Base-by-base conservation (phyloP, 2,329 filamentous ascomycete species). In the Diaporthe destruens region DNA sequence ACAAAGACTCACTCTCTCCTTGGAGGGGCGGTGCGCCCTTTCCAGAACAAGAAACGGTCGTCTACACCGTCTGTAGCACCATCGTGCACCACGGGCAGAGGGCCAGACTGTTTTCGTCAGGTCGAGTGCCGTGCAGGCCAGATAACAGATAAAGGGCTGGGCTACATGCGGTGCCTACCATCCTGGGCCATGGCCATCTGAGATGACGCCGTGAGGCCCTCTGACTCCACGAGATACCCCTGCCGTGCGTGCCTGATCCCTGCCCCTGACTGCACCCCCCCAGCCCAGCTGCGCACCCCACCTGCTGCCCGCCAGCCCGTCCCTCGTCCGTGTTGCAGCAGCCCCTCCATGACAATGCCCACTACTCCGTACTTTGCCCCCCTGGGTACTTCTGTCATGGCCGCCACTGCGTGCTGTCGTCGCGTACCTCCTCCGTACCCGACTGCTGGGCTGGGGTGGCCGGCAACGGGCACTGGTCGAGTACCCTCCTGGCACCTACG, bases 151-250 rank as follows among this genome's bases (percentile, higher is more conserved):
- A 65, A 32, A 65, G 59, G 59, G 29, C 56, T 36, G 59, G 59
- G 29, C 56, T 36, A 34, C 20, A 18, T 61, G 39, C 36, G 39
- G 39, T 42, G 25, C 36, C 34, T 59, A 20, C 36, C 36, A 61
- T 47, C 23, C 57, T 32, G 59, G 29, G 59, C 42, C 29, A 65
- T 65, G 59, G 59, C 29, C 59, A 51, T 51, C 59, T 65, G 44
- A 65, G 59, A 66, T 66, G 61, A 66, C 61, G 61, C 61, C 44
- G 61, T 66, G 61, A 44, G 61, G 61, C 61, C 61, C 20, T 25
- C 44, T 36, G 47, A 18, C 44, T 49, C 61, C 44, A 66, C 44
- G 44, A 66, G 61, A 51, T 66, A 66, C 44, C 61, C 61, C 61
- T 66, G 61, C 61, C 44, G 20, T 65, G 44, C 61, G 29, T 65